Percentiles rank a stretch among this genome's conserved stretches.
These are phyloP conservation scores for Trichophyton rubrum DNA, from an alignment of 2,329 filamentous ascomycete genomes.

Conservation along the genomic window DNA sequence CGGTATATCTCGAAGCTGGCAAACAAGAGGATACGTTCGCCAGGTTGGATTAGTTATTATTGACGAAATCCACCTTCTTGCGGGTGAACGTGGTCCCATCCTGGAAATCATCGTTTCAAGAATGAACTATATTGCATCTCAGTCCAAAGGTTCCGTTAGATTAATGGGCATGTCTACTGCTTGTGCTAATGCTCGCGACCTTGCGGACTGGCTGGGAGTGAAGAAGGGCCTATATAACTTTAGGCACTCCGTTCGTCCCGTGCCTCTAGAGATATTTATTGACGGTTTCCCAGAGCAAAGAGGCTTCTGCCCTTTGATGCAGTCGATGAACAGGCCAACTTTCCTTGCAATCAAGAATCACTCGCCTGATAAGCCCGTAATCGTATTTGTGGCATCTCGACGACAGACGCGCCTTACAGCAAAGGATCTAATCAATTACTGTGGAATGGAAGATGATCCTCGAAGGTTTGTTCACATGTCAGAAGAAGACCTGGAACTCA, in stretches of 20 bases:
- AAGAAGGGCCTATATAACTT: constrained; percentile 97
- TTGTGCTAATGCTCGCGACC: constrained; percentile 85
- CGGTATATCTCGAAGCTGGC: constrained; percentile 97
- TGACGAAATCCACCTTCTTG: constrained; percentile 95
- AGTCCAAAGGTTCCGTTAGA: constrained; percentile 77
- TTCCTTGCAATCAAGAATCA: constrained; percentile 95
- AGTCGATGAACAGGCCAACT: constrained; percentile 95
- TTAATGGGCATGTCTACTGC: constrained; percentile 98
- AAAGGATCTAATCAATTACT: constrained; percentile 92
- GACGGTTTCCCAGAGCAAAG: constrained; percentile 92
- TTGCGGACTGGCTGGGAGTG: constrained; percentile 93
- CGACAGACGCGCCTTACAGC: constrained; percentile 90
- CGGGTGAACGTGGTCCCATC: constrained; percentile 91
- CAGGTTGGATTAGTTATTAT: constrained; percentile 95
- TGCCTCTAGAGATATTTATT: constrained; percentile 91
- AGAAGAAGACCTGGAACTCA: constrained; percentile 81
- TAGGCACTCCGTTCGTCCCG: constrained; percentile 87
- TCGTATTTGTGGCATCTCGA: constrained; percentile 93
- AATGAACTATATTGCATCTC: constrained; percentile 98
- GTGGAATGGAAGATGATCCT: constrained; percentile 96
- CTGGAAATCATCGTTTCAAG: constrained; percentile 84
- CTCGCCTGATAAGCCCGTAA: constrained; percentile 91
- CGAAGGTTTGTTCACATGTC: constrained; percentile 86
- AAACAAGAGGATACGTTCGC: constrained; percentile 89
- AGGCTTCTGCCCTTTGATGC: constrained; percentile 95